Evolutionary conservation across 2,329 filamentous ascomycete species (phyloP), one percentile per base, ranked within the genome.

Genomic region (Microdochium trichocladiopsis): DNA sequence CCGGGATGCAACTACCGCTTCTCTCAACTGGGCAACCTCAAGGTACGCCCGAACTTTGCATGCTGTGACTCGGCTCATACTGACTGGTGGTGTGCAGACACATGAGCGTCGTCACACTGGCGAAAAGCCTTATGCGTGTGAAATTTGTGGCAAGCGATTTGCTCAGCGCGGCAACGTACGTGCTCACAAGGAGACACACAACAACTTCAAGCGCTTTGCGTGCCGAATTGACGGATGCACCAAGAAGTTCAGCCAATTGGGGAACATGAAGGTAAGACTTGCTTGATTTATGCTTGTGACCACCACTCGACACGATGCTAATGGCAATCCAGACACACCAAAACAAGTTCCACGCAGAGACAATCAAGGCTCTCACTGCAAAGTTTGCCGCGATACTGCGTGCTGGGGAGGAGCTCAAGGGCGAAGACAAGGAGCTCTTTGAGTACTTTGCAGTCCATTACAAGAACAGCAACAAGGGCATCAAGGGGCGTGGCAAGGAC

Each of bases 391-490:
- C 77, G 36, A 74, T 85, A 53, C 70, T 73, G 33, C 79, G 85
- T 51, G 41, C 41, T 23, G 41, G 41, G 12, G 76, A 75, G n/a
- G 80, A 86, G 4, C 82, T 92, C n/a, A 74, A 79, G 0, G 77
- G 84, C 36, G 69, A 72, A 4, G 90, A 96, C 61, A 84, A 82
- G 55, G 86, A 90, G 54, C 75, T 96, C 50, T 90, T 88, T 75
- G 82, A 87, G 59, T 95, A 96, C 71, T 94, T 97, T 65, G 80
- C 85, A 3, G 79, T 79, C 1, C 77, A 96, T n/a, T 96, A 96
- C 78, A 96, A 95, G 75, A 95, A 97, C 72, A 92, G 88, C 72
- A 97, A 97, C 79, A 96, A 96, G 69, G 94, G 94, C 1, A 96
- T 97, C 75, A 97, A 96, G 71, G 94, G 94, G 11, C 84, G 94